These are phyloP conservation scores for Cochlearia excelsa DNA, from an alignment of 345 rosid species.

Conservation along the genomic window DNA sequence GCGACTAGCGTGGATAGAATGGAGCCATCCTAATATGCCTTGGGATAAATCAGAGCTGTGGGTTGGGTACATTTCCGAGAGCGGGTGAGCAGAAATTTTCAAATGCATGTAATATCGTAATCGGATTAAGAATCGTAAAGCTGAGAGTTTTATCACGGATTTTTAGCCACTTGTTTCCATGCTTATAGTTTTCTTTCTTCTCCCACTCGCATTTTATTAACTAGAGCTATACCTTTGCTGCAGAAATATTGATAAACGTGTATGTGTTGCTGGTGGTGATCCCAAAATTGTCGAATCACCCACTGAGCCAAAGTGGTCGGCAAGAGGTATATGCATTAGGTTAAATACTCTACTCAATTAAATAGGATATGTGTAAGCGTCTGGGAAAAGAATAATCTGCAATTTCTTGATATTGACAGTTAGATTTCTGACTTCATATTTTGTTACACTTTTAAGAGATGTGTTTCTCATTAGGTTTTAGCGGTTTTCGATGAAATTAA, in stretches of 20 bases:
- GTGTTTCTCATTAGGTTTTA: not conserved
- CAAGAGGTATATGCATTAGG: conserved; percentile 51
- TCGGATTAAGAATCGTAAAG: not conserved
- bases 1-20: conserved; percentile 85
- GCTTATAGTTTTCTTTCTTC: not conserved
- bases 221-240: conserved; percentile 10
- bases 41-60: conserved; percentile 95
- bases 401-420: not conserved
- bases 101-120: not conserved
- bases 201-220: conserved; percentile 1
- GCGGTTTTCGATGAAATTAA: not conserved
- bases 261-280: conserved; percentile 78
- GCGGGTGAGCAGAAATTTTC: conserved; percentile 49
- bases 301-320: conserved; percentile 93
- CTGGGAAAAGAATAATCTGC: not conserved
- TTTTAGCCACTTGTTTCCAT: conserved; percentile 2
- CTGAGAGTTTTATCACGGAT: not conserved
- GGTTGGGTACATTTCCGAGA: conserved; percentile 82
- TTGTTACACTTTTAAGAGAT: not conserved
- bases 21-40: conserved; percentile 94
- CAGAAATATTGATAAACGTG: conserved; percentile 63
- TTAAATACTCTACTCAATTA: not conserved
- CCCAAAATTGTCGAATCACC: conserved; percentile 76
- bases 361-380: not conserved
- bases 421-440: not conserved